Base-by-base conservation (phyloP, 2,329 filamentous ascomycete genomes). In the Nemania diffusa region DNA sequence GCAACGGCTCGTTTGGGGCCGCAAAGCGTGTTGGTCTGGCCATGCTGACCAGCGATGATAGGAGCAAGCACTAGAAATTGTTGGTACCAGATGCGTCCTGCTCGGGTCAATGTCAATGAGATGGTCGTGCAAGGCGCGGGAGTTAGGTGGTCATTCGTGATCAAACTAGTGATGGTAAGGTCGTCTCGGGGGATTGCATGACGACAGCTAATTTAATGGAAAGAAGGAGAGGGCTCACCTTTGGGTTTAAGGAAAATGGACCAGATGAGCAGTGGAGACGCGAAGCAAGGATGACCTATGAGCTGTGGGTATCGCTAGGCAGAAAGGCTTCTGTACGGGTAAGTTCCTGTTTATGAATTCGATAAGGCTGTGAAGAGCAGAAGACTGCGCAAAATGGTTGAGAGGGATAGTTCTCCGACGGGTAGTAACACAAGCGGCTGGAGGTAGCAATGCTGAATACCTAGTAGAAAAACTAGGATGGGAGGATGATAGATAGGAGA, bases 21-120 rank as follows among this genome's bases (percentile, higher is more conserved):
- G 79, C 73, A 68, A 83, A 83, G 73, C 81, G 83, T 77, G 84
- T 80, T 73, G 81, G 79, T 79, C 83, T 83, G 81, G 84, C 84
- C 86, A 88, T 88, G 64, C 71, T 78, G 82, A 82, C 84, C 83
- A 67, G 52, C 59, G 51, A 44, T 48, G 50, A 58, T 55, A 9
- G 62, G 44, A 62, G 20, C 6, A 46, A 62, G 42, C 22, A 32
- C 57, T 26, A 29, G 6, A 57, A 15, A 62, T 44, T 40, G 42
- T 37, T 8, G 55, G 40, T 27, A 26, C 24, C 17, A 29, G 34
- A 34, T 55, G 48, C 17, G 7, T n/a, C 22, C 51, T 62, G 26
- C 20, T 42, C 3, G 22, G 24, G n/a, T 65, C 22, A 22, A 46
- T 34, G 59, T 71, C 24, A 64, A 64, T 27, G 42, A 46, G n/a